Evolutionary conservation across 2,329 filamentous ascomycete species (phyloP).

Genomic region (Aspergillus sp.): DNA sequence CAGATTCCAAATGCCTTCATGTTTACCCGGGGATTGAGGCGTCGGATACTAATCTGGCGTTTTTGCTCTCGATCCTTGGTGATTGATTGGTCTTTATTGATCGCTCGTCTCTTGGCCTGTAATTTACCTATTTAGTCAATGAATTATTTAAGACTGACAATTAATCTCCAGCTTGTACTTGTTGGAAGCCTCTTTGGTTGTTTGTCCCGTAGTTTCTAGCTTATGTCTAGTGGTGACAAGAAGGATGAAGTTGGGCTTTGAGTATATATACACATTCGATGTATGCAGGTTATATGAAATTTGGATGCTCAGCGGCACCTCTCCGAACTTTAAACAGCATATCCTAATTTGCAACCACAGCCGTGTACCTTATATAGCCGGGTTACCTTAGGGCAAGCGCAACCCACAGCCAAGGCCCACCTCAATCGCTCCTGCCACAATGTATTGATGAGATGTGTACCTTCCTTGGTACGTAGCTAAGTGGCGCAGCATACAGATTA

Average conservation of each 20-base stretch:
- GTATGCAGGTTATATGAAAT: no score
- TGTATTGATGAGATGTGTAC: no score
- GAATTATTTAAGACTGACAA: not conserved
- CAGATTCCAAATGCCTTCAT: not conserved
- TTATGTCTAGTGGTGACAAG: not conserved
- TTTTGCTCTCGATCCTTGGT: not conserved
- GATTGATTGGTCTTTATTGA: not conserved
- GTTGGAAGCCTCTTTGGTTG: not conserved
- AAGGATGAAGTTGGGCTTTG: not conserved
- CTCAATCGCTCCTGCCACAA: no score
- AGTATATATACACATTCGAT: no score
- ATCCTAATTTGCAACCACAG: no score
- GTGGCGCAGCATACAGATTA: no score
- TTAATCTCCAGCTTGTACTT: not conserved
- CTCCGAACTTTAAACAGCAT: no score
- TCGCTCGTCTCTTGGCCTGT: constrained; percentile 13
- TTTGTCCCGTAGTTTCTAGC: not conserved
- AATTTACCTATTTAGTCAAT: constrained; percentile 10
- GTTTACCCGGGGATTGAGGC: not conserved
- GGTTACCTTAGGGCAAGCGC: no score
- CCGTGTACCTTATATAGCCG: no score
- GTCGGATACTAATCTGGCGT: constrained; percentile 1
- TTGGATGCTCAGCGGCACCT: no score
- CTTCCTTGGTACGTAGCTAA: no score
- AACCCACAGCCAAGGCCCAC: no score